phyloP scores from a whole-genome alignment of 495 filamentous ascomycete species.

The Neurospora tetraspora region DNA sequence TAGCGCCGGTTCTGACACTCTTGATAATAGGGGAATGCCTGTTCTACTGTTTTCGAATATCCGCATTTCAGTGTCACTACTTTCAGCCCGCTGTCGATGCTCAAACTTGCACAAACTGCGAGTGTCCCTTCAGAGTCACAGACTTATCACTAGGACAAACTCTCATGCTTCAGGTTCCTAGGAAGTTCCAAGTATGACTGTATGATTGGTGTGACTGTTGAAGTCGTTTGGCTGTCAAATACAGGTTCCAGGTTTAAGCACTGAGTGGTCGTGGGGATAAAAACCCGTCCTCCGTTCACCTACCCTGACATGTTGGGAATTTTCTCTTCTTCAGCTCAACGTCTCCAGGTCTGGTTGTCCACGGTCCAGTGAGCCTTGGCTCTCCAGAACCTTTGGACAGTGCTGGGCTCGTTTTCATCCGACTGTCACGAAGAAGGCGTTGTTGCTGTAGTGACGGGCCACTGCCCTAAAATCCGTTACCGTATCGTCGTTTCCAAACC shows the following conservation, averaged over 20 bases:
- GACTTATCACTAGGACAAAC: neutral
- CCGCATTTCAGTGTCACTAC: neutral
- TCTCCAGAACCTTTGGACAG: neutral
- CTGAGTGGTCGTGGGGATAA: neutral
- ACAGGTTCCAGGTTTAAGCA: neutral
- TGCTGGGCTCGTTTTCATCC: neutral
- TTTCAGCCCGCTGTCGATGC: neutral
- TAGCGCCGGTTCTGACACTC: too few relatives aligned
- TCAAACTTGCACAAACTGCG: neutral
- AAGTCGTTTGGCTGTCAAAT: neutral
- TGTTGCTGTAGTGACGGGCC: neutral
- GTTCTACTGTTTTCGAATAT: too few relatives aligned
- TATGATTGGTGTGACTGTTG: neutral
- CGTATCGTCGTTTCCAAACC: neutral
- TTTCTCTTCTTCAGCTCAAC: neutral
- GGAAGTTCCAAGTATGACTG: neutral
- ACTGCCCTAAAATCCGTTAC: neutral
- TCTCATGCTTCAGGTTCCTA: neutral
- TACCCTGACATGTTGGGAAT: neutral
- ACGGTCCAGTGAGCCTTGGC: neutral
- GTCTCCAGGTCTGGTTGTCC: neutral
- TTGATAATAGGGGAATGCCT: too few relatives aligned
- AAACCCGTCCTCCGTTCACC: neutral
- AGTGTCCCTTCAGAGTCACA: neutral
- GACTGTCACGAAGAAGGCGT: neutral